A percentile compares a stretch with the other conserved stretches of the same genome.
Evolutionary conservation across 768 basidiomycete genomes (phyloP).

Genomic region (Suillus bovinus): DNA sequence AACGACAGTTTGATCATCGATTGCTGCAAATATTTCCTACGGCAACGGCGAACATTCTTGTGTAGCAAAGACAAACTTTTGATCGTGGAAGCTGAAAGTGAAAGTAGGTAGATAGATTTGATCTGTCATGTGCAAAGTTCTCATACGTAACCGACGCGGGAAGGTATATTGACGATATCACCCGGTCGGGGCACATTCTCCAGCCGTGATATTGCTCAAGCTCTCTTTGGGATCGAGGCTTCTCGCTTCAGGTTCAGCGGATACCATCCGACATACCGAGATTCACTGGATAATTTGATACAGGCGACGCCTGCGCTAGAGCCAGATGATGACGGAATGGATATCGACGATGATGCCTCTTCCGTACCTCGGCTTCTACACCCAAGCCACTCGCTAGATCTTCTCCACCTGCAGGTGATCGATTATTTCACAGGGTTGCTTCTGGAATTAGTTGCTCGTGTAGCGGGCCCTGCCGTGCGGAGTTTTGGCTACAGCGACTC

Average conservation of each 20-base stretch:
- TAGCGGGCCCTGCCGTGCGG: slow-evolving; percentile 49
- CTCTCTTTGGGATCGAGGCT: slow-evolving; percentile 43
- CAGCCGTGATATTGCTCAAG: slow-evolving; percentile 53
- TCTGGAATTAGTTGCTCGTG: slow-evolving; percentile 53
- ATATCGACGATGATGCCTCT: slow-evolving; percentile 57
- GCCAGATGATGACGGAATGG: slow-evolving; percentile 51
- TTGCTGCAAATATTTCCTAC: slow-evolving; percentile 65
- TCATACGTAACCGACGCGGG: slow-evolving; percentile 21
- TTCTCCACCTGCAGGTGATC: slow-evolving; percentile 66
- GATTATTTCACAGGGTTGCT: slow-evolving; percentile 68
- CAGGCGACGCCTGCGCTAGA: slow-evolving; percentile 18
- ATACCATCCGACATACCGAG: slow-evolving; percentile 37
- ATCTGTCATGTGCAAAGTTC: neutral
- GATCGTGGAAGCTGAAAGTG: slow-evolving; percentile 49
- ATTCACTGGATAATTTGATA: slow-evolving; percentile 28
- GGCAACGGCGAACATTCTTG: slow-evolving; percentile 50
- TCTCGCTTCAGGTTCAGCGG: slow-evolving; percentile 41
- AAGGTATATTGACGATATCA: slow-evolving; percentile 27
- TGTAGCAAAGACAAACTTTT: slow-evolving; percentile 74
- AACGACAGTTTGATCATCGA: slow-evolving; percentile 78
- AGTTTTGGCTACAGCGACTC: slow-evolving; percentile 32
- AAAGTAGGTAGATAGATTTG: slow-evolving; percentile 36
- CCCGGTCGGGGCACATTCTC: slow-evolving; percentile 38
- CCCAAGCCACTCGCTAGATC: slow-evolving; percentile 61
- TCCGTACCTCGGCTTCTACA: slow-evolving; percentile 28